Percentiles rank a stretch among this genome's conserved stretches.
Evolutionary conservation across 257 asterid species (phyloP).

Genomic region (Jasminum sambac): DNA sequence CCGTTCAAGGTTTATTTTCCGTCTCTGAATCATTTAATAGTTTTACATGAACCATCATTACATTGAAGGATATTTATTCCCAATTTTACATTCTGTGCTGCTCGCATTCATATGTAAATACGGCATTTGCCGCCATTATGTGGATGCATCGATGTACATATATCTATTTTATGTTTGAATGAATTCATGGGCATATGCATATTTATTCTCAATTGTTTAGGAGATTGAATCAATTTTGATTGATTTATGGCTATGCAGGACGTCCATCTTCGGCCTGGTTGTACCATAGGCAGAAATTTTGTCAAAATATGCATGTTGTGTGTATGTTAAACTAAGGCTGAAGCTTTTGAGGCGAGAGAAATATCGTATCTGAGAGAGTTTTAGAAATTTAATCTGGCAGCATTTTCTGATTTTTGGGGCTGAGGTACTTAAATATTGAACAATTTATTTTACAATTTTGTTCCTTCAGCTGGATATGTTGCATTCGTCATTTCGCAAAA

Average conservation of each 20-base stretch:
- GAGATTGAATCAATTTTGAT: neutral
- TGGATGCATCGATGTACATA: neutral
- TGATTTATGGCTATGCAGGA: neutral
- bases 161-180: neutral
- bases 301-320: neutral
- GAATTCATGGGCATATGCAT: neutral
- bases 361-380: neutral
- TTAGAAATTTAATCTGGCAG: neutral
- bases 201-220: neutral
- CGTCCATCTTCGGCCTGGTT: neutral
- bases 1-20: neutral
- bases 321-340: neutral
- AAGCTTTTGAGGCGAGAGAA: neutral
- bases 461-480: neutral
- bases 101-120: neutral
- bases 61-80: neutral
- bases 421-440: neutral
- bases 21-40: neutral
- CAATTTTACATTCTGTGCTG: neutral
- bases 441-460: neutral
- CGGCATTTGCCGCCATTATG: neutral
- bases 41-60: neutral
- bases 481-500: neutral
- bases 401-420: neutral
- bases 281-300: neutral